Conservation (phyloP, 2,329 filamentous ascomycete genomes). For the Cercospora sojina region DNA sequence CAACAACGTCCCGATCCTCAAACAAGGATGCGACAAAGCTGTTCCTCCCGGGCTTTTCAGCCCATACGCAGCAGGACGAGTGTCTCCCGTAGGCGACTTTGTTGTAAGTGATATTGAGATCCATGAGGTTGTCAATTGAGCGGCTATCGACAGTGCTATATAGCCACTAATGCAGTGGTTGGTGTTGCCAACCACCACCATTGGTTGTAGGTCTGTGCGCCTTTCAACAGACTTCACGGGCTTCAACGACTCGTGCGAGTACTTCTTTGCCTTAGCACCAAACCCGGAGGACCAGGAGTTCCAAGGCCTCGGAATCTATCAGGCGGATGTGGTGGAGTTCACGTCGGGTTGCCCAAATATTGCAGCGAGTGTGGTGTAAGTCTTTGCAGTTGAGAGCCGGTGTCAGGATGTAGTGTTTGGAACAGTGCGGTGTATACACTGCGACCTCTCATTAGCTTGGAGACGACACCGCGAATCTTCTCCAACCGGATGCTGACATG, state of each 20-base stretch:
- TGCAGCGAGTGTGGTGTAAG: constrained; percentile 25
- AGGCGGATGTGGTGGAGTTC: constrained; percentile 30
- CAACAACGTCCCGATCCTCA: constrained; percentile 42
- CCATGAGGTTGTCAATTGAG: too few species aligned
- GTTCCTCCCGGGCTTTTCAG: constrained; percentile 45
- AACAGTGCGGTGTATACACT: too few species aligned
- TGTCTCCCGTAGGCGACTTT: constrained; percentile 46
- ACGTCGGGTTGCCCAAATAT: constrained; percentile 24
- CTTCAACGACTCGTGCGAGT: constrained; percentile 47
- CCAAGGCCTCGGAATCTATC: constrained; percentile 29
- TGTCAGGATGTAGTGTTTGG: fast-evolving
- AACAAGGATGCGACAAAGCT: constrained; percentile 34
- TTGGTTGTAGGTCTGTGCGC: too few species aligned
- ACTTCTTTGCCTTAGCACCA: constrained; percentile 48
- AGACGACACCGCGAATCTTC: neutral
- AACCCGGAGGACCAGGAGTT: constrained; percentile 27
- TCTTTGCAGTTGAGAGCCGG: neutral
- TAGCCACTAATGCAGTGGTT: too few species aligned
- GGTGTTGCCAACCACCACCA: too few species aligned
- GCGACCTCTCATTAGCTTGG: neutral
- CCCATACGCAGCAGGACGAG: constrained; percentile 41
- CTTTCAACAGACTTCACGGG: too few species aligned
- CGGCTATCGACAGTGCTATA: too few species aligned
- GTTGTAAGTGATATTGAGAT: too few species aligned
- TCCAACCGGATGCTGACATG: neutral